Evolutionary conservation across 768 basidiomycete genomes (phyloP).

Genomic region (Roridomyces roridus): DNA sequence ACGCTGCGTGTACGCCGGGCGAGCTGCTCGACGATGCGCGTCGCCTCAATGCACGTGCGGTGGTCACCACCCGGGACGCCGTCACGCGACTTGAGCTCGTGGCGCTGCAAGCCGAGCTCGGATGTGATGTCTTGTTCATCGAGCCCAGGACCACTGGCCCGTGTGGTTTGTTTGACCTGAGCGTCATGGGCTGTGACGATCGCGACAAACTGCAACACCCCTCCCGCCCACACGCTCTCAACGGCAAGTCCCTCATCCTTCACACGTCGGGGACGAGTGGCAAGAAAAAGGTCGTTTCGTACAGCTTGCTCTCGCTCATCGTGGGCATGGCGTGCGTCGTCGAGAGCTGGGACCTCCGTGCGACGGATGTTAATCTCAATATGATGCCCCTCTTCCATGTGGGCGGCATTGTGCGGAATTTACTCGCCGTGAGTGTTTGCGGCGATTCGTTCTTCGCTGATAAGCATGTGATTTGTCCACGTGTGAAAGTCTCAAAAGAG

Average conservation of each 20-base stretch:
- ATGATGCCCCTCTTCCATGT: conserved; percentile 69
- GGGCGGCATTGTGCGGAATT: conserved; percentile 63
- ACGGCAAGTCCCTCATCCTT: conserved; percentile 57
- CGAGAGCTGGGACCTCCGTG: conserved; percentile 47
- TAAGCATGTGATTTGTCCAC: too few species aligned
- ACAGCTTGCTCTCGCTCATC: conserved; percentile 48
- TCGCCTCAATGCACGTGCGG: conserved; percentile 45
- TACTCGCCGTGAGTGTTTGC: conserved; percentile 48
- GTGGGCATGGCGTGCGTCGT: conserved; percentile 53
- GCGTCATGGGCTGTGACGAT: conserved; percentile 31
- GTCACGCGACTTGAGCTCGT: conserved; percentile 43
- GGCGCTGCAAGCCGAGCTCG: conserved; percentile 38
- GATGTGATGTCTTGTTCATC: conserved; percentile 46
- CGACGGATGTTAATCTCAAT: conserved; percentile 50
- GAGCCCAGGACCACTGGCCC: conserved; percentile 39
- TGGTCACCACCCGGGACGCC: conserved; percentile 48
- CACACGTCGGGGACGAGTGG: conserved; percentile 68
- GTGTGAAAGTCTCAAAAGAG: too few species aligned
- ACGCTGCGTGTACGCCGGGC: conserved; percentile 49
- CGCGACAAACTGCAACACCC: conserved; percentile 22
- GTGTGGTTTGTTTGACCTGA: conserved; percentile 47
- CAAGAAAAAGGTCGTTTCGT: conserved; percentile 57
- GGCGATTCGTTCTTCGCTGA: too few species aligned
- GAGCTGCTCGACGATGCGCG: conserved; percentile 50
- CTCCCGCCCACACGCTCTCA: conserved; percentile 40